phyloP scores from a whole-genome alignment of 2,329 filamentous ascomycete species.

The Truncatella angustata region DNA sequence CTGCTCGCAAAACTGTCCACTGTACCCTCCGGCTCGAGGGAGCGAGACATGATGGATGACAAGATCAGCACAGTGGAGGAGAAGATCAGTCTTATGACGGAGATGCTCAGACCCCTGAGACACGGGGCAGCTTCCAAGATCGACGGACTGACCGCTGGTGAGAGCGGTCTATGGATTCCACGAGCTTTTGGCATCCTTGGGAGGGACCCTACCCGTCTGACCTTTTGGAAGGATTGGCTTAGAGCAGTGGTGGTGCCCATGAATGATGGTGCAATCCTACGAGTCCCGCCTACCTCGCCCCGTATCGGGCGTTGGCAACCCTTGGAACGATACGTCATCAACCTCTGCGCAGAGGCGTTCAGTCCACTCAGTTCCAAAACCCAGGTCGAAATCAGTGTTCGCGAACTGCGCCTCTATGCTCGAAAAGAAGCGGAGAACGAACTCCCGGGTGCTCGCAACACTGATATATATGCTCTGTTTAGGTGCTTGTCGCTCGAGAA shows the following conservation, averaged over 20 bases:
- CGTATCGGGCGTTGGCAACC: constrained; percentile 94
- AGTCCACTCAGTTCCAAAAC: constrained; percentile 91
- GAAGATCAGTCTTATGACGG: constrained; percentile 95
- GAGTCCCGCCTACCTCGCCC: constrained; percentile 85
- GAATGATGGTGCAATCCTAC: constrained; percentile 80
- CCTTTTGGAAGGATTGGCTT: constrained; percentile 99
- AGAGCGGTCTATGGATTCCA: constrained; percentile 94
- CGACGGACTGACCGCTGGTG: constrained; percentile 90
- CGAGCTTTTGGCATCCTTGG: constrained; percentile 91
- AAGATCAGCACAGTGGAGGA: constrained; percentile 95
- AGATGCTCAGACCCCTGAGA: constrained; percentile 86
- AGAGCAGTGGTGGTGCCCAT: constrained; percentile 92
- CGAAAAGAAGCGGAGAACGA: constrained; percentile 92
- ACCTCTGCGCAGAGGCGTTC: constrained; percentile 91
- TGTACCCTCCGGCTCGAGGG: constrained; percentile 75
- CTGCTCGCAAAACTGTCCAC: constrained; percentile 80
- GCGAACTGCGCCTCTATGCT: constrained; percentile 88
- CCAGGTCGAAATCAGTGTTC: constrained; percentile 86
- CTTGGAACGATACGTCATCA: constrained; percentile 93
- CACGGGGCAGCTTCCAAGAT: constrained; percentile 97
- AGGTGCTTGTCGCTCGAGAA: constrained; percentile 87
- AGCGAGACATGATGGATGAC: constrained; percentile 83
- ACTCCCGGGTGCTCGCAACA: constrained; percentile 84
- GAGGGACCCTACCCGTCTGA: constrained; percentile 75
- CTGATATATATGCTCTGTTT: constrained; percentile 91